A percentile compares a stretch with the other conserved stretches of the same genome.
Evolutionary conservation across 139 green algal species (phyloP).

Genomic region (Protoeuglena noctilucae): DNA sequence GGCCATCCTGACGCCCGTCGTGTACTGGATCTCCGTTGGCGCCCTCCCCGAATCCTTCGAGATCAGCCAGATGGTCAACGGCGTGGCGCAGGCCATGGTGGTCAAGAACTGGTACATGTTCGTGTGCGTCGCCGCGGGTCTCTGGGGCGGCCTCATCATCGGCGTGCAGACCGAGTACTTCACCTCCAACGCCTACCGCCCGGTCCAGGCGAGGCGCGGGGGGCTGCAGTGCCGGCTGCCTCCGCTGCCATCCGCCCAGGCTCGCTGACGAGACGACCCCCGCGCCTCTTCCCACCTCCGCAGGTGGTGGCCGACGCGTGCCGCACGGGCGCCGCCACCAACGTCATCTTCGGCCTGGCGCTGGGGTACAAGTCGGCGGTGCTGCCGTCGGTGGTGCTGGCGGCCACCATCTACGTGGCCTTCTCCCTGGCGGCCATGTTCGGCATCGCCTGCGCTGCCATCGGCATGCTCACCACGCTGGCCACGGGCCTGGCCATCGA

Average conservation of each 20-base stretch:
- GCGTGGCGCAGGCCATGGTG: too few relatives aligned
- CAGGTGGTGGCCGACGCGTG: conserved; percentile 88
- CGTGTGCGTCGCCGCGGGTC: conserved; percentile 68
- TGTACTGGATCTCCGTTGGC: conserved; percentile 18
- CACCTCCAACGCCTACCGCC: conserved; percentile 77
- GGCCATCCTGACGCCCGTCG: conserved; percentile 59
- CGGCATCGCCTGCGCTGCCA: conserved; percentile 83
- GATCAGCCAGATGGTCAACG: conserved; percentile 25
- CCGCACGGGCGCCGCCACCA: conserved; percentile 83
- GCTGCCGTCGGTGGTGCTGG: conserved; percentile 80
- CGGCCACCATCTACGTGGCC: conserved; percentile 66
- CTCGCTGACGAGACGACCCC: neutral
- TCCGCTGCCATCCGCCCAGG: too few relatives aligned
- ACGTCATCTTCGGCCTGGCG: conserved; percentile 97
- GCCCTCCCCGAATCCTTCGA: conserved; percentile 47
- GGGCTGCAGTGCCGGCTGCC: conserved; percentile 21
- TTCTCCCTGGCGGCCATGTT: conserved; percentile 80
- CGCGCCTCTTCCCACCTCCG: neutral
- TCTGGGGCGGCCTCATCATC: conserved; percentile 93
- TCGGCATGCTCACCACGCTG: conserved; percentile 92
- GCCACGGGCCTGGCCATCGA: conserved; percentile 88
- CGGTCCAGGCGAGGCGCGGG: conserved; percentile 21
- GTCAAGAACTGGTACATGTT: conserved; percentile 88
- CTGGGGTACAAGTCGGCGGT: conserved; percentile 93
- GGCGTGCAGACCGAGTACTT: conserved; percentile 94